Evolutionary conservation across 2,329 filamentous ascomycete species (phyloP).

Genomic region (Fusarium liriodendri): DNA sequence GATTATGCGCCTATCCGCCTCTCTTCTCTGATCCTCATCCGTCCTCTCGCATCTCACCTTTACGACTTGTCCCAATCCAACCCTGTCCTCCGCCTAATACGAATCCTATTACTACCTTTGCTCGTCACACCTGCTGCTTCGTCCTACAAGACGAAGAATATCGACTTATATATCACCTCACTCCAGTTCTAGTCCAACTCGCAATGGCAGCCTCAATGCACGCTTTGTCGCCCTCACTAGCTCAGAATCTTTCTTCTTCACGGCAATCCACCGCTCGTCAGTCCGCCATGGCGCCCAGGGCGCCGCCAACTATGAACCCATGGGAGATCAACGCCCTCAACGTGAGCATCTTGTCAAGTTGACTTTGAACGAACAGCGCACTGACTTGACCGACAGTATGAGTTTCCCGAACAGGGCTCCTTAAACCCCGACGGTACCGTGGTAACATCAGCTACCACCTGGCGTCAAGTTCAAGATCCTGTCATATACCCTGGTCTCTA

Average conservation of each 20-base stretch:
- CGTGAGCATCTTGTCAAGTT: conserved; percentile 19
- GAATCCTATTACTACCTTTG: conserved; percentile 5
- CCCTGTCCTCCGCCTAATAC: conserved; percentile 22
- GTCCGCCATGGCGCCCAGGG: conserved; percentile 30
- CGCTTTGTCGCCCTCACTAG: conserved; percentile 27
- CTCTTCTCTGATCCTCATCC: not conserved
- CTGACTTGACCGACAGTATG: conserved; percentile 37
- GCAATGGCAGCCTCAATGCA: conserved; percentile 31
- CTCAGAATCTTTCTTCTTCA: conserved; percentile 8
- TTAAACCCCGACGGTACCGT: conserved; percentile 33
- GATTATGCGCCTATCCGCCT: not conserved
- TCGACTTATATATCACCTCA: conserved; percentile 18
- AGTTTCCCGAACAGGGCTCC: conserved; percentile 40
- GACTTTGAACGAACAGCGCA: not conserved
- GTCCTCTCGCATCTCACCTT: not conserved
- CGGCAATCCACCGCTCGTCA: conserved; percentile 11
- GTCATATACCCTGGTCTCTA: conserved; percentile 69
- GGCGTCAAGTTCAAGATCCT: conserved; percentile 53
- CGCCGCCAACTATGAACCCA: conserved; percentile 37
- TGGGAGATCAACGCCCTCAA: conserved; percentile 43
- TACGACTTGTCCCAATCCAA: conserved; percentile 12
- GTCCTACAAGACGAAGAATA: not conserved
- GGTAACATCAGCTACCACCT: conserved; percentile 29
- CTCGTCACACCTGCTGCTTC: conserved; percentile 16
- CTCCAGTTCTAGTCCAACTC: not conserved